Base-by-base conservation (phyloP, 495 filamentous ascomycete species). In the Penicillium simplicissimum region DNA sequence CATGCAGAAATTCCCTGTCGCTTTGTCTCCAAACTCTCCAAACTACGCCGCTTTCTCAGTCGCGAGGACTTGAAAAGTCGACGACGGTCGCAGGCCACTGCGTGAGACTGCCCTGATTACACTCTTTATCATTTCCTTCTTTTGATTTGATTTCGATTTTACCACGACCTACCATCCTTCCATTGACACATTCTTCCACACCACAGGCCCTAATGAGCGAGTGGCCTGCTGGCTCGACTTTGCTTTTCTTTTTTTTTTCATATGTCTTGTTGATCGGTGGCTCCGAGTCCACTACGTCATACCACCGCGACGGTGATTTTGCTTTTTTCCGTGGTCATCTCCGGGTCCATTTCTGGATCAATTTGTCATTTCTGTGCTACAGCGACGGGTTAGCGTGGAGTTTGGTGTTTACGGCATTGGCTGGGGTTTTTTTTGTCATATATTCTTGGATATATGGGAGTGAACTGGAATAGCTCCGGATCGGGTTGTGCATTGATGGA, bases 11-110 rank as follows among this genome's bases (percentile, higher is more conserved):
- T 62, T n/a, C 52, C 58, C 13, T 65, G 62, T 53, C 69, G 72
- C 43, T 69, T 76, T 38, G 72, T 72, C 15, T 72, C 74, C 6
- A 71, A 66, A 55, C 64, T 76, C 7, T 72, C 74, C 3, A 71
- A 66, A 55, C 62, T 76, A 10, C 69, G 71, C 17, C 68, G 70
- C 35, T 51, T 76, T n/a, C 69, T 76, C 21, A 72, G 66, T 56
- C 70, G 72, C 37, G 72, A 76, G 31, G 72, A 76, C 38, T 43
- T 76, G 28, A 67, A 59, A 59, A 19, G 55, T 53, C 64, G 65
- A 8, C 67, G 69, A 47, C 54, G 60, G 34, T 72, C 67, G 1
- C 37, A 64, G n/a, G 59, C 62, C 1, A 68, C 60, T 10, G 42
- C 67, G 31, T 60, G 21, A 21, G 31, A 58, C 42, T 2, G 23